A percentile compares a stretch with the other conserved stretches of the same genome.
Evolutionary conservation across 306 rosid species (phyloP).

Genomic region (Urtica urens): DNA sequence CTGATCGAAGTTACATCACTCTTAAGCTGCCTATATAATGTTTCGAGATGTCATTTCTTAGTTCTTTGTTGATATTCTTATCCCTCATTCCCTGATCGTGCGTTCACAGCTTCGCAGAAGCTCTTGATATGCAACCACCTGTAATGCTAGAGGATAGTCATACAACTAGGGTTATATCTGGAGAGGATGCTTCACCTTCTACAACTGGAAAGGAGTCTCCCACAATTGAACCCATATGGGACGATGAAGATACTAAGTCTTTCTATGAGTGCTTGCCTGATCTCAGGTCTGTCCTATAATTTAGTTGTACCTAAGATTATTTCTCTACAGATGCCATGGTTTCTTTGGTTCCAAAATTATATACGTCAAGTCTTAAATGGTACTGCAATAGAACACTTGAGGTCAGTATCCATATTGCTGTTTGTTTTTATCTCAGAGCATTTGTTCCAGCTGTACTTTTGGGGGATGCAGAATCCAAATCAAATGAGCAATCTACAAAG

Average conservation of each 20-base stretch:
- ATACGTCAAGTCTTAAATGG: slow-evolving; percentile 6
- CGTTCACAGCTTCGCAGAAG: slow-evolving; percentile 81
- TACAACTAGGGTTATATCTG: slow-evolving; percentile 84
- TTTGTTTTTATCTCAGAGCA: slow-evolving; percentile 44
- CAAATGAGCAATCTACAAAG: slow-evolving; percentile 68
- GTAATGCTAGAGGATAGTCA: slow-evolving; percentile 99
- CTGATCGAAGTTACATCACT: too few species aligned
- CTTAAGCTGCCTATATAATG: too few species aligned
- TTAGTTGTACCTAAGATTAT: neutral
- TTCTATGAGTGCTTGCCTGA: slow-evolving; percentile 96
- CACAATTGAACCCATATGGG: slow-evolving; percentile 80
- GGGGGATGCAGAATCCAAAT: slow-evolving; percentile 84
- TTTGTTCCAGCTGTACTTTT: slow-evolving; percentile 97
- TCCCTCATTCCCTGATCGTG: slow-evolving; percentile 14
- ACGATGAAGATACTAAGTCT: slow-evolving; percentile 90
- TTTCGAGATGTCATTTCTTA: neutral
- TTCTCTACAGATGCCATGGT: too few species aligned
- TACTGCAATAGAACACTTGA: too few species aligned
- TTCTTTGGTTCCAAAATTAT: neutral
- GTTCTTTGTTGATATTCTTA: neutral
- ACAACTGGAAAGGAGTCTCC: slow-evolving; percentile 80
- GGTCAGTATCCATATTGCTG: neutral
- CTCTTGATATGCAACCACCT: slow-evolving; percentile 97
- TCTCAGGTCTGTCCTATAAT: slow-evolving; percentile 84
- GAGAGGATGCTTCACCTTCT: slow-evolving; percentile 80